Evolutionary conservation across 805 yeast genomes (phyloP), one percentile per base, ranked within the genome.

Genomic region (Teunomyces barrocoloradensis): DNA sequence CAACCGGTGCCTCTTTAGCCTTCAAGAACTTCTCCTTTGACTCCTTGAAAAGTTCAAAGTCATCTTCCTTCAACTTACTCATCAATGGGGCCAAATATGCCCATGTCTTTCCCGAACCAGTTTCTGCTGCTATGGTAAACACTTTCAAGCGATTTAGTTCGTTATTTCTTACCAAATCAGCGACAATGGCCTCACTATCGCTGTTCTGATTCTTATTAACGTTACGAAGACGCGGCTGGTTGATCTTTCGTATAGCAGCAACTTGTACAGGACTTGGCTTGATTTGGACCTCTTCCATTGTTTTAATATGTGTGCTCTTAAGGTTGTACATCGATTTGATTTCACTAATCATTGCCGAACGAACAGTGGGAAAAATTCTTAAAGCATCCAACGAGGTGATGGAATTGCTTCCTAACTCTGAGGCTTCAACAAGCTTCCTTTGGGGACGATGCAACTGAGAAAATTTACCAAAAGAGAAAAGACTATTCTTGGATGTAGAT

Each of bases 21-120:
- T 60, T 59, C 11, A 47, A 54, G 53, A 59, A 70, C 23, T 46
- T 49, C 2, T 23, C 53, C 10, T 51, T 47, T 10, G 58, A 54
- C 13, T 46, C 49, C 17, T 54, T 53, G 51, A 58, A 69, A 2
- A 56, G 41, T 6, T 55, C 56, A 10, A 64, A 49, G 47, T 84
- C 83, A 43, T 78, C 81, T 48, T 84, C 82, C 50, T 81, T 79
- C 52, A 91, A 65, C 52, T 79, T 81, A 42, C 89, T 85, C 33
- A 91, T 53, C 30, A 92, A 52, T 0, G 96, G 91, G 0, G 87
- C 81, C 50, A 94, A 61, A 59, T 91, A 92, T 0, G 97, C 90
- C 83, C 96, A 82, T 0, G 99, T 92, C 61, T 92, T 92, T 6
- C 99, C 99, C 0, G 96, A 86, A 0, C 99, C 99, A 0, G 99